phyloP scores from a whole-genome alignment of 768 basidiomycete genomes.

The Lactifluus piperatus region DNA sequence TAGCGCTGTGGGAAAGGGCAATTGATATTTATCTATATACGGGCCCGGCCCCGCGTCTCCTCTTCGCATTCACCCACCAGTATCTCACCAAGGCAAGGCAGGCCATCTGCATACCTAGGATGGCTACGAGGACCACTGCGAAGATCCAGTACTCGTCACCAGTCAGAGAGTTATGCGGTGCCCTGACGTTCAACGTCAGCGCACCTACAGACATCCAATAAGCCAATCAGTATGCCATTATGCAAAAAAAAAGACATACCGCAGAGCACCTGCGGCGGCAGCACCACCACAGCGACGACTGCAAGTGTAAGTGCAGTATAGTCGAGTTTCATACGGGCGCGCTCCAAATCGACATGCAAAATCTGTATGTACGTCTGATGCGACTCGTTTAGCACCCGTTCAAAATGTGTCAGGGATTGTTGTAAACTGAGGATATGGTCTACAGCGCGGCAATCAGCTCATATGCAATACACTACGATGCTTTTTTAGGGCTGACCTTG shows the following conservation, averaged over 20 bases:
- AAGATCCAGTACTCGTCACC: conserved; percentile 44
- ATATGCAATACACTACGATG: neutral
- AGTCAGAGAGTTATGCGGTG: conserved; percentile 51
- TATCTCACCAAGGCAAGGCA: conserved; percentile 43
- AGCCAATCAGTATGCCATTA: neutral
- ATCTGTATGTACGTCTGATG: conserved; percentile 82
- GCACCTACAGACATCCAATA: conserved; percentile 36
- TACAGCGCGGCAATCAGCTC: conserved; percentile 25
- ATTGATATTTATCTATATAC: neutral
- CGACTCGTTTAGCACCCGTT: conserved; percentile 79
- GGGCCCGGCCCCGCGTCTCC: conserved; percentile 22
- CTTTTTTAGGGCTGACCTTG: conserved; percentile 52
- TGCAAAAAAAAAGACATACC: conserved; percentile 32
- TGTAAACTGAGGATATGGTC: conserved; percentile 89
- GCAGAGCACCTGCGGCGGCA: conserved; percentile 53
- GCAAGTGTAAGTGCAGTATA: conserved; percentile 59
- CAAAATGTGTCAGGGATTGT: conserved; percentile 76
- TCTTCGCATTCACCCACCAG: conserved; percentile 57
- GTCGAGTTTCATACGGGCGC: conserved; percentile 54
- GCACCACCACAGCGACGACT: conserved; percentile 53
- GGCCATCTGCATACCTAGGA: conserved; percentile 35
- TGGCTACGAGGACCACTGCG: conserved; percentile 41
- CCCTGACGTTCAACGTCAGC: conserved; percentile 55
- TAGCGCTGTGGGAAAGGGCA: neutral
- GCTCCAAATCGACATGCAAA: conserved; percentile 51